Conservation (phyloP, 2,329 filamentous ascomycete genomes). For the Xylariaceae sp. region DNA sequence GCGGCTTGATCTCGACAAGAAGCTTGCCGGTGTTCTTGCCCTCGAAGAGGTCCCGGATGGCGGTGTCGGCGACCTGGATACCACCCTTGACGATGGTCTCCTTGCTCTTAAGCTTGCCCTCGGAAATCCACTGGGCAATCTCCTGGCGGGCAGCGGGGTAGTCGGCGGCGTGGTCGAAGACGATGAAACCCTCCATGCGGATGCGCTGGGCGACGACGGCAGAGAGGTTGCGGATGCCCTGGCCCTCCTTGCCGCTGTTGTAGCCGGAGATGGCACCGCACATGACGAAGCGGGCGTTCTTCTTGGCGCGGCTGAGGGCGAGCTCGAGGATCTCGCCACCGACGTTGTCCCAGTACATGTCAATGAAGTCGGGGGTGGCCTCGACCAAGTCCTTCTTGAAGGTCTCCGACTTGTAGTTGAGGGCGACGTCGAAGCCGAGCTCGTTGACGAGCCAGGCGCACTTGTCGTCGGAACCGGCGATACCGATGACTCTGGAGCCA, state of each 20-base stretch:
- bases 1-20: conserved; percentile 48
- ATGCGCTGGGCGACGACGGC: conserved; percentile 40
- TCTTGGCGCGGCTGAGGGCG: conserved; percentile 58
- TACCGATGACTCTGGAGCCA: conserved; percentile 56
- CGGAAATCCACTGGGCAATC: conserved; percentile 60
- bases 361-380: conserved; percentile 49
- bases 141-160: conserved; percentile 55
- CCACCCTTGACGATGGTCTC: conserved; percentile 69
- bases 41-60: conserved; percentile 58
- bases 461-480: conserved; percentile 63
- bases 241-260: conserved; percentile 54
- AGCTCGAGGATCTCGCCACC: conserved; percentile 66
- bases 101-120: conserved; percentile 67
- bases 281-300: conserved; percentile 60
- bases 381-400: conserved; percentile 49
- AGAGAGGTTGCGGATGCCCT: conserved; percentile 34
- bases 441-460: conserved; percentile 52
- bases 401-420: conserved; percentile 54
- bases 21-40: conserved; percentile 67
- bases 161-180: conserved; percentile 60
- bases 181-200: conserved; percentile 66
- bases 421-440: conserved; percentile 53
- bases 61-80: conserved; percentile 56
- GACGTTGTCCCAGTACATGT: conserved; percentile 63
- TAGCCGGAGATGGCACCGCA: conserved; percentile 69